Evolutionary conservation across 495 filamentous ascomycete species (phyloP).

Genomic region (Aspergillus ellipticus): DNA sequence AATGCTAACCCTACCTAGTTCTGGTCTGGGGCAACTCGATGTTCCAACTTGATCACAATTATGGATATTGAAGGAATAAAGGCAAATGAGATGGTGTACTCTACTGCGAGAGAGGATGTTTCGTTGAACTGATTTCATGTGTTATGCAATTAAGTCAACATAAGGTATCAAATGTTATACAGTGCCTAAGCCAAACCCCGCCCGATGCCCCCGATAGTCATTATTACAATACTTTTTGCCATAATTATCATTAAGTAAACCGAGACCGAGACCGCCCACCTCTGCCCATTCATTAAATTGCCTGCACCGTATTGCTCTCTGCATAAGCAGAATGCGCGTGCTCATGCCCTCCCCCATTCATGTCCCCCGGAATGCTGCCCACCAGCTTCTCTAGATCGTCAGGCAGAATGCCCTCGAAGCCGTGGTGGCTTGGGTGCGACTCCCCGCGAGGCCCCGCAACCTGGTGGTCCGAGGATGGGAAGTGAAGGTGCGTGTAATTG

Average conservation of each 20-base stretch:
- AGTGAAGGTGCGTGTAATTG: slow-evolving; percentile 37
- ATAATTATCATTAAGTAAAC: background rate
- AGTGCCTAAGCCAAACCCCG: background rate
- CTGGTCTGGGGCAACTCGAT: too few species aligned
- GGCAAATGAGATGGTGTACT: too few species aligned
- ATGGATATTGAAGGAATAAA: too few species aligned
- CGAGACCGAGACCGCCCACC: background rate
- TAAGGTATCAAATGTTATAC: background rate
- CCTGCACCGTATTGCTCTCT: slow-evolving; percentile 34
- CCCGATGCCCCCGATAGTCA: background rate
- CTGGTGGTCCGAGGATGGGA: slow-evolving; percentile 31
- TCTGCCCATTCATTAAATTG: slow-evolving; percentile 24
- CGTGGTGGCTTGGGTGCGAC: slow-evolving; percentile 28
- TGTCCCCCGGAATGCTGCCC: slow-evolving; percentile 35
- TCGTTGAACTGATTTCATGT: too few species aligned
- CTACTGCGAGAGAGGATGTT: too few species aligned
- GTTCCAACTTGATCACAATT: too few species aligned
- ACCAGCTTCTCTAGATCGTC: slow-evolving; percentile 43
- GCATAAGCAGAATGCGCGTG: slow-evolving; percentile 29
- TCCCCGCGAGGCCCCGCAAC: slow-evolving; percentile 31
- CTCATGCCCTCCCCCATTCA: slow-evolving; percentile 40
- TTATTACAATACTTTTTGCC: slow-evolving; percentile 1
- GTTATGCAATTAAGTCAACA: background rate
- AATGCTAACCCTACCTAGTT: background rate
- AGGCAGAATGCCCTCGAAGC: slow-evolving; percentile 35